Evolutionary conservation across 208 protist species (phyloP).

Genomic region (Crithidia sp.): DNA sequence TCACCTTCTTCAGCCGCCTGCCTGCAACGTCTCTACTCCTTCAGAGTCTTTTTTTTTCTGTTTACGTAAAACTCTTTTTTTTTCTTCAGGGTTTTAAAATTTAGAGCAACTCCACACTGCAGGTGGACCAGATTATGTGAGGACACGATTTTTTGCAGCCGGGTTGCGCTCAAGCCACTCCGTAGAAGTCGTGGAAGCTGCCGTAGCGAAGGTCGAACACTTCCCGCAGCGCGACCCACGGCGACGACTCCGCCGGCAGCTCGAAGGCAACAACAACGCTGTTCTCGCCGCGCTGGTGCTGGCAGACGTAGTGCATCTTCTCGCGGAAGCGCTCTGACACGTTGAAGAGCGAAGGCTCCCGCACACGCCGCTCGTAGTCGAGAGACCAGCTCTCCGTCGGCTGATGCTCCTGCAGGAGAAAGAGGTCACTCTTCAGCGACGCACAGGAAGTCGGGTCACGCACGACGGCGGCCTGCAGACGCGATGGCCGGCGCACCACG

Average conservation of each 20-base stretch:
- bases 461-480: slow-evolving; percentile 57
- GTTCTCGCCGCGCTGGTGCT: slow-evolving; percentile 17
- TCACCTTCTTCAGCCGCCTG: too few relatives aligned
- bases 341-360: slow-evolving; percentile 83
- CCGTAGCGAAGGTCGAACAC: slow-evolving; percentile 67
- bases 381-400: slow-evolving; percentile 41
- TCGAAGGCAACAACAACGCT: slow-evolving; percentile 63
- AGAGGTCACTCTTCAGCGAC: slow-evolving; percentile 75
- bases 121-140: neutral
- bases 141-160: neutral
- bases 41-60: too few relatives aligned
- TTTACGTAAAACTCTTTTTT: too few relatives aligned
- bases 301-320: slow-evolving; percentile 43
- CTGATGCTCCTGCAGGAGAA: slow-evolving; percentile 73
- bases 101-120: neutral
- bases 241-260: slow-evolving; percentile 55
- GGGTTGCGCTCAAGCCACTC: slow-evolving; percentile 7
- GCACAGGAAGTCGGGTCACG: slow-evolving; percentile 75
- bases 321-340: slow-evolving; percentile 79
- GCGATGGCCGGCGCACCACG: slow-evolving; percentile 51
- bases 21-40: too few relatives aligned
- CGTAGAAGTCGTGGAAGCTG: slow-evolving; percentile 71
- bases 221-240: slow-evolving; percentile 71
- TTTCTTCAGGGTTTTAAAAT: neutral
- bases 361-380: slow-evolving; percentile 54